Evolutionary conservation across 2,329 filamentous ascomycete species (phyloP).

Genomic region (Rhynchosporium agropyri): DNA sequence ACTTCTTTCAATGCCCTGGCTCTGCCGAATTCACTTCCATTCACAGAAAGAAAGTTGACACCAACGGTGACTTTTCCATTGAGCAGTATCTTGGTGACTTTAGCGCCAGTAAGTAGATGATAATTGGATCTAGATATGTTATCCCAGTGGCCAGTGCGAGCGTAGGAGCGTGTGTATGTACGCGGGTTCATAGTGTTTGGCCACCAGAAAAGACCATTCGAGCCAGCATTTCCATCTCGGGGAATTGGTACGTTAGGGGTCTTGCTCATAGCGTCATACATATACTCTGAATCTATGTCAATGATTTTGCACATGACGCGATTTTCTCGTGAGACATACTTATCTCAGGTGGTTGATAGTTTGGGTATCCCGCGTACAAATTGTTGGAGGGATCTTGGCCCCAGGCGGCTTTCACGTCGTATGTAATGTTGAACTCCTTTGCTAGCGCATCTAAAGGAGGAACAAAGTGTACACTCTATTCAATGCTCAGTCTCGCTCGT

Average conservation of each 20-base stretch:
- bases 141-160: neutral
- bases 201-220: neutral
- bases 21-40: neutral
- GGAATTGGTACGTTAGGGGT: neutral
- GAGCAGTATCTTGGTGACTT: neutral
- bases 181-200: neutral
- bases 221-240: neutral
- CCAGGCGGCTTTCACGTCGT: neutral
- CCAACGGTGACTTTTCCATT: neutral
- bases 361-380: neutral
- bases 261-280: neutral
- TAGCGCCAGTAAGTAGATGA: neutral
- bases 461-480: neutral
- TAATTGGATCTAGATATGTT: neutral
- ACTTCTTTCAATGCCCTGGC: conserved; percentile 40
- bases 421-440: neutral
- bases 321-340: neutral
- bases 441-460: neutral
- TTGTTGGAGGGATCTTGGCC: neutral
- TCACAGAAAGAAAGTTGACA: neutral
- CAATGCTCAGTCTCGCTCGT: no score
- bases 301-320: neutral
- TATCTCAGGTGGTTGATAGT: conserved; percentile 3
- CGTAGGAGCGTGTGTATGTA: neutral
- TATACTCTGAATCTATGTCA: neutral